These are phyloP conservation scores for Lactifluus piperatus DNA, from an alignment of 768 basidiomycete genomes.

Conservation along the genomic window DNA sequence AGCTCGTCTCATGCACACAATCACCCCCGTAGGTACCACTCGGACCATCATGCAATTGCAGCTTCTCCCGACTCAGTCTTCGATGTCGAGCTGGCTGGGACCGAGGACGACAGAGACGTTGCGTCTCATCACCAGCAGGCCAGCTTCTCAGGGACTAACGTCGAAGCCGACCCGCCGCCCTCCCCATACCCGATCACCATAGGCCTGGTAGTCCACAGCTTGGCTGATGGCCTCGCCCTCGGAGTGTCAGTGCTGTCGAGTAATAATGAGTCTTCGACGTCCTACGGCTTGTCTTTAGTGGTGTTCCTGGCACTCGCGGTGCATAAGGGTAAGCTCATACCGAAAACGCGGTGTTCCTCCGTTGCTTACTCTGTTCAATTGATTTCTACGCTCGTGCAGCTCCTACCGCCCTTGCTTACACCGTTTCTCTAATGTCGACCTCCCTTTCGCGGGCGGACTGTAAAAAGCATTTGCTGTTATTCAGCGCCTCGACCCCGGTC, in stretches of 20 bases:
- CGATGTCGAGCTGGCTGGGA: constrained; percentile 54
- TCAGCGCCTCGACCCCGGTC: constrained; percentile 77
- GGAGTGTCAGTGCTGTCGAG: constrained; percentile 60
- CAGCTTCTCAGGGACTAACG: constrained; percentile 3
- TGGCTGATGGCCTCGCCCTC: constrained; percentile 88
- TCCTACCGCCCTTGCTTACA: constrained; percentile 85
- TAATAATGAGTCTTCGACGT: constrained; percentile 24
- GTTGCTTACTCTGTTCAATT: neutral
- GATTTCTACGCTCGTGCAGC: constrained; percentile 36
- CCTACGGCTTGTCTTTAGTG: constrained; percentile 57
- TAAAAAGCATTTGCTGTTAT: constrained; percentile 64
- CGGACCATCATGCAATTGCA: constrained; percentile 15
- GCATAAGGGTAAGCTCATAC: constrained; percentile 63
- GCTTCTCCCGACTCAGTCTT: constrained; percentile 37
- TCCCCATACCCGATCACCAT: constrained; percentile 68
- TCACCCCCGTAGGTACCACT: constrained; percentile 26
- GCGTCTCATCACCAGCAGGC: constrained; percentile 10
- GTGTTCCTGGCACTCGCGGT: constrained; percentile 88
- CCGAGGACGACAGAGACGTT: constrained; percentile 33
- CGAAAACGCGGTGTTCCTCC: neutral
- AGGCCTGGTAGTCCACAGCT: constrained; percentile 78
- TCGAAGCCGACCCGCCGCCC: constrained; percentile 22
- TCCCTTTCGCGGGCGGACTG: constrained; percentile 61
- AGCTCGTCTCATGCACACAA: constrained; percentile 40
- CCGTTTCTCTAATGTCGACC: constrained; percentile 73